Evolutionary conservation across 768 basidiomycete species (phyloP).

Genomic region (Dioszegia crocea): DNA sequence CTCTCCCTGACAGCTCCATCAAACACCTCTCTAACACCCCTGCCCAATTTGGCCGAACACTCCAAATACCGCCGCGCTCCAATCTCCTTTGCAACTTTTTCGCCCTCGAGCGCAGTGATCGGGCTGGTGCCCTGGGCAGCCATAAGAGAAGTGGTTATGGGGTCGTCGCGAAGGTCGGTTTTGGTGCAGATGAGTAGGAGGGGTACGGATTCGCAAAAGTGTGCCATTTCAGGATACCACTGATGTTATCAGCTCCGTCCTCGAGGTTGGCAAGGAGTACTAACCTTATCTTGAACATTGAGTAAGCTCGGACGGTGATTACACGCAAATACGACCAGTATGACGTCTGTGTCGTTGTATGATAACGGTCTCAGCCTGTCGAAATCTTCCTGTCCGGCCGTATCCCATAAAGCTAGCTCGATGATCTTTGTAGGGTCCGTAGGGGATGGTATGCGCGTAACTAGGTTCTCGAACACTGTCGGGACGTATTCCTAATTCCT

Average conservation of each 20-base stretch:
- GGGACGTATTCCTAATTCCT: constrained; percentile 41
- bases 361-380: constrained; percentile 49
- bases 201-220: constrained; percentile 49
- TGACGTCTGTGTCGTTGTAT: constrained; percentile 51
- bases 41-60: constrained; percentile 88
- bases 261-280: background rate
- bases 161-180: constrained; percentile 48
- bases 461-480: constrained; percentile 49
- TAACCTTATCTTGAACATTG: constrained; percentile 51
- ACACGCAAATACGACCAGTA: constrained; percentile 50
- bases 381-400: constrained; percentile 98
- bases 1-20: constrained; percentile 81
- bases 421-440: constrained; percentile 45
- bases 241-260: constrained; percentile 10
- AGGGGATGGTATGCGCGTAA: constrained; percentile 45
- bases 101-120: constrained; percentile 76
- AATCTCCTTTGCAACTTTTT: constrained; percentile 81
- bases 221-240: constrained; percentile 51
- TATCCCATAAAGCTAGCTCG: constrained; percentile 76
- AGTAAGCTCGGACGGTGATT: constrained; percentile 49
- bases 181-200: constrained; percentile 49
- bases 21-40: constrained; percentile 88
- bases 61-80: constrained; percentile 83
- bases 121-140: constrained; percentile 72
- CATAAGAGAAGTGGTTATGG: constrained; percentile 51